A percentile compares a stretch with the other conserved stretches of the same genome.
phyloP scores from a whole-genome alignment of 176 grass and related monocot species.

The Rhynchospora tenuis region DNA sequence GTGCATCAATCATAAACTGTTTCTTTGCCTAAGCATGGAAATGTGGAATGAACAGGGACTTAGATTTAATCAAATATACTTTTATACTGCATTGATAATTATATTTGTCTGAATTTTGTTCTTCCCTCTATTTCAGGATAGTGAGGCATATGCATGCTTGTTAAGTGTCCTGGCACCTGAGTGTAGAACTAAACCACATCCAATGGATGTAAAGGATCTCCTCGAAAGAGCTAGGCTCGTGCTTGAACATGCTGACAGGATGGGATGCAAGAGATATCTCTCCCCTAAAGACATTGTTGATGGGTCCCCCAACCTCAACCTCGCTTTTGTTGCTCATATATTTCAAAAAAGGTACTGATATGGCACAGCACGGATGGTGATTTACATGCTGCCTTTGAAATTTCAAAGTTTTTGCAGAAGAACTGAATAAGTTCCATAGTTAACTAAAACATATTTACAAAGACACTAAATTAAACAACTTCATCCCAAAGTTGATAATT shows the following conservation, averaged over 20 bases:
- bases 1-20: not conserved
- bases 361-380: not conserved
- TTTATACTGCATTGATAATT: not conserved
- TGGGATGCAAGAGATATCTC: constrained; percentile 96
- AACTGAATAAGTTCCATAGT: not conserved
- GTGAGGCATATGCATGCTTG: constrained; percentile 86
- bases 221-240: constrained; percentile 85
- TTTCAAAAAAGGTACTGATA: constrained; percentile 84
- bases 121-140: constrained; percentile 43
- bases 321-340: constrained; percentile 96
- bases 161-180: constrained; percentile 89
- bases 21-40: not conserved
- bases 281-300: constrained; percentile 96
- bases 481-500: not conserved
- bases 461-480: not conserved
- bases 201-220: constrained; percentile 72
- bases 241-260: constrained; percentile 95
- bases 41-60: not conserved
- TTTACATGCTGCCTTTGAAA: constrained; percentile 1
- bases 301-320: constrained; percentile 94
- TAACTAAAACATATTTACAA: too few relatives aligned
- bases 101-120: constrained; percentile 10
- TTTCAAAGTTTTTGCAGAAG: not conserved
- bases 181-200: constrained; percentile 55
- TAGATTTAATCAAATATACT: constrained; percentile 1